phyloP scores from a whole-genome alignment of 257 asterid genomes.

The Verbascum thapsus region DNA sequence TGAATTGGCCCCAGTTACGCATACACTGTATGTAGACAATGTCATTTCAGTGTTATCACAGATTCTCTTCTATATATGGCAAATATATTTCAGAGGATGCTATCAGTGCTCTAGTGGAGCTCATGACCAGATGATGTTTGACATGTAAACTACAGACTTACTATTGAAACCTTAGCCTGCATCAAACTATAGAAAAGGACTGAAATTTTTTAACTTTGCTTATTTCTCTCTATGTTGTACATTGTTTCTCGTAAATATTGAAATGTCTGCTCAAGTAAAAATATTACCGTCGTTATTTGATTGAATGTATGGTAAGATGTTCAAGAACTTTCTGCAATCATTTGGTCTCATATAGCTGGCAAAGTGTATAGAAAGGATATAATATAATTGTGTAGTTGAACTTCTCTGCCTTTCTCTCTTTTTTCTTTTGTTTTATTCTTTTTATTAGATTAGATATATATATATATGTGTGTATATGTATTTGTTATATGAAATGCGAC shows the following conservation, averaged over 20 bases:
- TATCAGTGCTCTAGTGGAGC: neutral
- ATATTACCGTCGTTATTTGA: neutral
- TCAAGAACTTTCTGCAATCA: neutral
- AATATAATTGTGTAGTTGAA: constrained; percentile 13
- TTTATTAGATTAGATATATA: neutral
- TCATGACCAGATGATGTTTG: neutral
- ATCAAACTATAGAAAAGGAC: neutral
- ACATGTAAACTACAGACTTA: neutral
- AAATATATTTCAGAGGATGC: too few relatives aligned
- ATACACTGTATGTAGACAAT: neutral
- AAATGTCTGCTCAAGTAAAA: neutral
- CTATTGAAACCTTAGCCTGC: neutral
- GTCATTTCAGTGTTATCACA: neutral
- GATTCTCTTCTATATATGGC: neutral
- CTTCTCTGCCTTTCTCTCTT: neutral
- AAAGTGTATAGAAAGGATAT: constrained; percentile 1
- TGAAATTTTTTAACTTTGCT: neutral
- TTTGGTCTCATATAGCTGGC: constrained; percentile 8
- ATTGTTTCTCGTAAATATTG: neutral
- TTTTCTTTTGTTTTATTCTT: neutral
- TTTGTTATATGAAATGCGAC: constrained; percentile 19
- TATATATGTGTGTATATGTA: too few relatives aligned
- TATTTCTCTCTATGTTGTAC: neutral
- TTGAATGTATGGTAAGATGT: constrained; percentile 15
- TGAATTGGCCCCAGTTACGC: too few relatives aligned